These are phyloP conservation scores for Fusarium pilosicola DNA, from an alignment of 2,329 filamentous ascomycete genomes.

Conservation along the genomic window DNA sequence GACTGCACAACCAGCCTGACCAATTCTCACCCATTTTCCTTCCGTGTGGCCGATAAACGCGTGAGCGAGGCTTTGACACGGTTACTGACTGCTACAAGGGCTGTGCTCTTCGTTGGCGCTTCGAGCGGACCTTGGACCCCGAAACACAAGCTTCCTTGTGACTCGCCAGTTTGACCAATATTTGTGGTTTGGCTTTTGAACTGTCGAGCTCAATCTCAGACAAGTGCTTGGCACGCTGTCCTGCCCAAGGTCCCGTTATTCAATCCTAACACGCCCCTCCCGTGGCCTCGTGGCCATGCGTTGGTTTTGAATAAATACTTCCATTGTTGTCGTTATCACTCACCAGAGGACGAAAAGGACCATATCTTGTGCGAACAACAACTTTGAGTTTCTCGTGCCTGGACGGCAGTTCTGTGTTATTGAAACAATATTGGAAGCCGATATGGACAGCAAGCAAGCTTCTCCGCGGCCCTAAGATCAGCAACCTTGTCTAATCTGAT, in stretches of 20 bases:
- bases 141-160: constrained; percentile 31
- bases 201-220: constrained; percentile 32
- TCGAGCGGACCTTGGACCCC: constrained; percentile 22
- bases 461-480: constrained; percentile 39
- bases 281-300: constrained; percentile 19
- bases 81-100: constrained; percentile 14
- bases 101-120: constrained; percentile 31
- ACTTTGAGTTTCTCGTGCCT: constrained; percentile 1
- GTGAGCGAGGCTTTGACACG: constrained; percentile 19
- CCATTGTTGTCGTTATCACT: constrained; percentile 31
- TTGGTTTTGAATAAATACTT: constrained; percentile 27
- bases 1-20: constrained; percentile 27
- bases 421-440: constrained; percentile 3
- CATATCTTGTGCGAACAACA: neutral
- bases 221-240: constrained; percentile 30
- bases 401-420: neutral
- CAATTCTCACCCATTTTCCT: constrained; percentile 16
- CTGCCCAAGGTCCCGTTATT: constrained; percentile 15
- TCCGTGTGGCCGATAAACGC: constrained; percentile 23
- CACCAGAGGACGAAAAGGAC: neutral
- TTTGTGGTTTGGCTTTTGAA: constrained; percentile 24
- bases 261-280: constrained; percentile 23
- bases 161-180: constrained; percentile 28
- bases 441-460: constrained; percentile 14
- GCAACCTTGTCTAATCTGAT: constrained; percentile 31